Evolutionary conservation across 2,329 filamentous ascomycete species (phyloP).

Genomic region (Aspergillus oerlinghausenensis): DNA sequence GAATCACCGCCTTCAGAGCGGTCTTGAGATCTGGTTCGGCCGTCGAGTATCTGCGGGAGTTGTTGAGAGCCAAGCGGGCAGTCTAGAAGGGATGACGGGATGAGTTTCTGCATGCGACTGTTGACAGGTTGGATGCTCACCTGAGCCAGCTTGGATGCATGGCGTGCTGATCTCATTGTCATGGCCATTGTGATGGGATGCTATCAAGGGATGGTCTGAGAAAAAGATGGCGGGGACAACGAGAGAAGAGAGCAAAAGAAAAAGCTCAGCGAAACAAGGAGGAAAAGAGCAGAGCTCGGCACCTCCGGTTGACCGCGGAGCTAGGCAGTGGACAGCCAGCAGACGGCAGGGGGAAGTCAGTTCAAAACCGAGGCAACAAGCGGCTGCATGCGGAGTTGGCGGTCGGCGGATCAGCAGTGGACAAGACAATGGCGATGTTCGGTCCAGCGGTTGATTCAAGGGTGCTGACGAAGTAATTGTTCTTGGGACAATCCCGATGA

Average conservation of each 20-base stretch:
- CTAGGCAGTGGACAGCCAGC: not conserved
- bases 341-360: not conserved
- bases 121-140: constrained; percentile 18
- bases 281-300: constrained; percentile 5
- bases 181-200: constrained; percentile 18
- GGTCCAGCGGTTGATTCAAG: not conserved
- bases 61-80: constrained; percentile 15
- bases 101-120: not conserved
- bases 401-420: not conserved
- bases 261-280: constrained; percentile 6
- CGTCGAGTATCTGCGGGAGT: constrained; percentile 43
- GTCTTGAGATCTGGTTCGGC: constrained; percentile 87
- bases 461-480: not conserved
- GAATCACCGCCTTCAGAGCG: constrained; percentile 77
- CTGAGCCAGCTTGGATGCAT: constrained; percentile 35
- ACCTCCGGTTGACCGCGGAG: constrained; percentile 15
- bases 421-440: not conserved
- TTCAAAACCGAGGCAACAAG: constrained; percentile 9
- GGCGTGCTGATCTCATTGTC: constrained; percentile 34
- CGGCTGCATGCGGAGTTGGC: constrained; percentile 23
- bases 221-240: not conserved
- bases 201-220: not conserved
- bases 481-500: not conserved
- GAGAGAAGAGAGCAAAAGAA: not conserved
- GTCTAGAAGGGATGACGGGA: not conserved